Evolutionary conservation across 2,329 filamentous ascomycete genomes (phyloP), one percentile per base, ranked within the genome.

Genomic region (Cryphonectria carpinicola): DNA sequence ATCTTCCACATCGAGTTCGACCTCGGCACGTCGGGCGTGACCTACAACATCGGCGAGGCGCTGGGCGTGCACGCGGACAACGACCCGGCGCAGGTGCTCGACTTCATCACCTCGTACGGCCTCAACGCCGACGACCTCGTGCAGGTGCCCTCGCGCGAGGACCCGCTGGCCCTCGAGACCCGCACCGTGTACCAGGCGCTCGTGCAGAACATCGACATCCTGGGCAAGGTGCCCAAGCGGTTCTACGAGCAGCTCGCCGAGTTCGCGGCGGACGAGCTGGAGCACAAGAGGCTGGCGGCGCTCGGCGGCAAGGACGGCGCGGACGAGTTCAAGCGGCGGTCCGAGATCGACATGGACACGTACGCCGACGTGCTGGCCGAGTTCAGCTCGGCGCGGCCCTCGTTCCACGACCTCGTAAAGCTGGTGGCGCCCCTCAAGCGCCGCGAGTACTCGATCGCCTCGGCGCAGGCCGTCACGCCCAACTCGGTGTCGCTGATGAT

Each of bases 1-100:
- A 98, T 99, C 82, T 99, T 99, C 91, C 96, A 99, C 84, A 98
- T 99, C 73, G 96, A 99, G 83, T 99, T 99, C 78, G 96, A 98
- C 79, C 89, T 99, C 35, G 95, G 95, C 72, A 83, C 91, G 77
- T 97, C 95, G 46, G 95, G 95, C 54, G 89, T 99, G 74, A 97
- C 89, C 58, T 99, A 99, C 84, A 93, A 97, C 79, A 98, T 99
- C 77, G 96, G 96, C 70, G 96, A 99, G 84, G 96, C 96, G 63
- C 90, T 99, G 25, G 96, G 96, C 74, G 95, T 99, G 73, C 96
- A 99, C 81, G 93, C 94, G 8, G 93, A 98, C 82, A 99, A 99
- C 81, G 92, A 98, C 80, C 87, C 90, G 63, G 83, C 85, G 62
- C 88, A 96, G 73, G 91, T 98, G 71, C 84, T 90, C 74, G 88